A percentile compares a stretch with the other conserved stretches of the same genome.
These are phyloP conservation scores for Aspergillus hancockii DNA, from an alignment of 495 filamentous ascomycete genomes.

Conservation along the genomic window DNA sequence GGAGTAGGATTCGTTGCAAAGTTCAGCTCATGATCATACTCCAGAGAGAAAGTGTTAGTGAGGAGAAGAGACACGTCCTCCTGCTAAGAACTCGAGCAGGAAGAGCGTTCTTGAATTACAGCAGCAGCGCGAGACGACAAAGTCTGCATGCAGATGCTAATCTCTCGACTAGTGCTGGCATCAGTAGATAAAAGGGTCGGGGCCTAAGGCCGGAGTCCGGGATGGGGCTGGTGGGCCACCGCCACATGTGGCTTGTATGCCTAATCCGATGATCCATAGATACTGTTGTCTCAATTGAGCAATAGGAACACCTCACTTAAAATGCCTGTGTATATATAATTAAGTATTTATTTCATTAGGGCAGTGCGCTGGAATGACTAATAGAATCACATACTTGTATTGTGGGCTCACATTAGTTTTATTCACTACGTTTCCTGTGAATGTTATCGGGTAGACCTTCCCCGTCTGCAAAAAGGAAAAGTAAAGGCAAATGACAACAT, in stretches of 20 bases:
- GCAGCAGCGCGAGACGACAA: constrained; percentile 4
- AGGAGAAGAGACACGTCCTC: constrained; percentile 1
- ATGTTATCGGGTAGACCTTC: no score
- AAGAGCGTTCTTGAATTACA: constrained; percentile 8
- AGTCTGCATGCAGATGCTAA: background rate
- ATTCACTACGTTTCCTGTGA: no score
- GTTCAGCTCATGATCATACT: constrained; percentile 41
- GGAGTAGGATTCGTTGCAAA: constrained; percentile 15
- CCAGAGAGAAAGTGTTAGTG: constrained; percentile 4
- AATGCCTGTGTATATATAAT: background rate
- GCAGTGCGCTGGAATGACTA: background rate
- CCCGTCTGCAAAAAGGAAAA: background rate
- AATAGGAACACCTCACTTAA: no score
- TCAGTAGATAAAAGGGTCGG: constrained; percentile 9
- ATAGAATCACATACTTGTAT: background rate
- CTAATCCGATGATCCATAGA: background rate
- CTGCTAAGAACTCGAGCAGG: constrained; percentile 3
- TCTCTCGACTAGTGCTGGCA: background rate
- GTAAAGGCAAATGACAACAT: constrained; percentile 3
- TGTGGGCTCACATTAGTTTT: no score
- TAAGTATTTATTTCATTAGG: background rate
- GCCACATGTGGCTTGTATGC: constrained; percentile 18
- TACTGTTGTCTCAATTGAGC: no score
- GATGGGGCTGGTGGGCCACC: constrained; percentile 20
- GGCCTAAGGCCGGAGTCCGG: constrained; percentile 16